Conservation (phyloP, 495 filamentous ascomycete species). For the Neurospora cerealis region DNA sequence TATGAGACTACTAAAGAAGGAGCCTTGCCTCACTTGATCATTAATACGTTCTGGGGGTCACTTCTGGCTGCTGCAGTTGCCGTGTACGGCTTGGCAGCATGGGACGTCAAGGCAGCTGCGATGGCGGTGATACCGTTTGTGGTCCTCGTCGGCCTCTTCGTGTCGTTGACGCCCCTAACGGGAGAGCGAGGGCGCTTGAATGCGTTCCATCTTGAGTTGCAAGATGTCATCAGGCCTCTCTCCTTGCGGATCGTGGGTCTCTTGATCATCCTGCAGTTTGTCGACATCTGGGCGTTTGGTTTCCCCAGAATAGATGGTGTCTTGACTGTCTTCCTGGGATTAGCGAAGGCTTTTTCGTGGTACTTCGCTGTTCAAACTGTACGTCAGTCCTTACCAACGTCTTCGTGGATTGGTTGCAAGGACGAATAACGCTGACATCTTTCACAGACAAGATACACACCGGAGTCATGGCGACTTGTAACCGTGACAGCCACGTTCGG, state of each 20-base stretch:
- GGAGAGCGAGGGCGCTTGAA: background rate
- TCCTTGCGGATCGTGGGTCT: background rate
- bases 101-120: background rate
- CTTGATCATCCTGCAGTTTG: background rate
- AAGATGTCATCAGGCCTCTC: background rate
- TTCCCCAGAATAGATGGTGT: background rate
- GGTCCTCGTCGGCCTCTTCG: background rate
- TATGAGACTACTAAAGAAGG: background rate
- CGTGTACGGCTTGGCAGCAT: background rate
- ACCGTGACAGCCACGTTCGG: constrained; percentile 17
- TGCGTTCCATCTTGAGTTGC: background rate
- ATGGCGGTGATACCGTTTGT: background rate
- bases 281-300: background rate
- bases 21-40: background rate
- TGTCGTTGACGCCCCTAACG: background rate
- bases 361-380: constrained; percentile 18
- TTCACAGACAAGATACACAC: background rate
- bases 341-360: constrained; percentile 19
- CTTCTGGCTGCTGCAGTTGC: background rate
- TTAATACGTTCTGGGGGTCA: background rate
- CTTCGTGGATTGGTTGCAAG: background rate
- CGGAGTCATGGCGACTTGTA: constrained; percentile 15
- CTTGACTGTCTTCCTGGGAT: background rate
- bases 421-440: background rate
- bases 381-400: background rate